Base-by-base conservation (phyloP, 257 asterid genomes). In the Datura wrightii region DNA sequence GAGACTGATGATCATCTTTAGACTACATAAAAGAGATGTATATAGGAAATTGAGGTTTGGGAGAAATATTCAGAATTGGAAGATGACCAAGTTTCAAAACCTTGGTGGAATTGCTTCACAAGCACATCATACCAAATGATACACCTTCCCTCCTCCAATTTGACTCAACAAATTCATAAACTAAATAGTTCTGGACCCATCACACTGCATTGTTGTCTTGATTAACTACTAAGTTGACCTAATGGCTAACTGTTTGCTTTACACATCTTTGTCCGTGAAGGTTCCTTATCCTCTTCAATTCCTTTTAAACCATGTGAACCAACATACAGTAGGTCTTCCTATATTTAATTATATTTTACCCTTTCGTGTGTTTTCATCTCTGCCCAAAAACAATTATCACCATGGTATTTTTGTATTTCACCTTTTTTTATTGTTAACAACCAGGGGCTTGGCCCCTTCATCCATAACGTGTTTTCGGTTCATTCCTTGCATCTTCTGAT, bases 61-160 rank as follows among this genome's bases (percentile, higher is more conserved):
- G 18, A 19, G 80, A 50, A 48, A 19, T 11, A 13, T 74, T 48
- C 42, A 10, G 10, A 44, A n/a, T 44, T 10, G 58, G 58, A 42
- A 44, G 55, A 71, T n/a, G 58, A 71, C 36, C 58, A 19, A 71
- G 41, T 71, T 71, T 71, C 58, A n/a, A 71, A 71, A 44, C 56
- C 56, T 63, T 71, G n/a, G 39, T 46, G 56, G 58, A 70, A 71
- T 46, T 44, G 36, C 80, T 44, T 44, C 56, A 44, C 39, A 71
- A 39, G 78, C 31, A 39, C 52, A 39, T 39, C 9, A 34, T 66
- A 6, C 5, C 74, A 6, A 66, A 36, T 18, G 52, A 69, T 16
- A 39, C 34, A 39, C 34, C 34, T 62, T 62, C 39, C 70, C 70
- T 10, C 67, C 13, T 60, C 70, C 1, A 2, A 62, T 62, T 62